Evolutionary conservation across 495 filamentous ascomycete species (phyloP), one percentile per base, ranked within the genome.

Genomic region (Aspergillus incahuasiensis): DNA sequence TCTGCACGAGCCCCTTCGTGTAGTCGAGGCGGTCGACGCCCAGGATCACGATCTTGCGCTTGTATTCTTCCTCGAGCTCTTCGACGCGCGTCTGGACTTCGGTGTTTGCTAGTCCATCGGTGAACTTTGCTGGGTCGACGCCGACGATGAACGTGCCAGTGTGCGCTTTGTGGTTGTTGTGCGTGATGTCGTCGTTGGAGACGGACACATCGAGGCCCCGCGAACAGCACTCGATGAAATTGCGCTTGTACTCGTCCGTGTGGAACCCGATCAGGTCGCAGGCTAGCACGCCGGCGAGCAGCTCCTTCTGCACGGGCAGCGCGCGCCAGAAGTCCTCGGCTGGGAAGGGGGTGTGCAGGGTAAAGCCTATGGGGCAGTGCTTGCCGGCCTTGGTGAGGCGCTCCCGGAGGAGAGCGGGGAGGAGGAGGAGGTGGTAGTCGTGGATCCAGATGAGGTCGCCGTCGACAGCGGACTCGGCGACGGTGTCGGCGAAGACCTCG

Each of bases 1-100:
- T 97, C 69, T 95, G 90, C 0, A 89, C 88, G n/a, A 97, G 84
- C 28, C 92, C 92, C 64, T 97, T 97, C 80, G 95, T 95, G 64
- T 96, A 92, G 65, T 97, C 92, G 41, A 97, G 78, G 38, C 92
- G 82, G 63, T 97, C 92, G 19, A 97, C 90, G 35, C 92, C 92
- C 16, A 97, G 85, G 54, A 97, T 95, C 25, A 97, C 75, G 71
- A 92, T 92, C 45, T 89, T 84, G 42, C 88, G 90, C 57, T 90
- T 84, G 62, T 96, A 97, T 61, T 87, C 88, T 52, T 86, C 85
- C 61, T 88, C 80, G 7, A 97, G 76, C 0, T 83, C 74, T 0
- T 82, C 78, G 50, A 96, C 95, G 15, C 92, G 87, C 46, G 86
- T 81, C 65, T 88, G 82, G 0, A 97, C 90, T 35, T 82, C 85